phyloP scores from a whole-genome alignment of 345 rosid species.

The Brassica carinata region DNA sequence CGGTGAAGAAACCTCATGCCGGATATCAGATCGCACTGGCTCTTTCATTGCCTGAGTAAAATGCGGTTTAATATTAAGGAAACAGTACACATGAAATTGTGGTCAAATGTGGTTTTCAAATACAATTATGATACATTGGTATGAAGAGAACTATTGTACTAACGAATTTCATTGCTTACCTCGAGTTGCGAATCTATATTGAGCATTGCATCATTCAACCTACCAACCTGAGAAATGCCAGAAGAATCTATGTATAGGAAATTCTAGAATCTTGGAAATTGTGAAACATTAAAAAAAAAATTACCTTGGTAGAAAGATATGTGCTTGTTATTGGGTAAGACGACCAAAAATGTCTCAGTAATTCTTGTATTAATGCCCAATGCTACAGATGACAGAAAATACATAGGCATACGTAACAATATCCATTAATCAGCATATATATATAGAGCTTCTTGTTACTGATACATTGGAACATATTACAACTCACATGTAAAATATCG shows the following conservation, averaged over 20 bases:
- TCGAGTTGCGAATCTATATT: conserved; percentile 75
- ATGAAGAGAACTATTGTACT: not conserved
- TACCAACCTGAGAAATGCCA: conserved; percentile 47
- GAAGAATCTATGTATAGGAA: not conserved
- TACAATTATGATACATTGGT: not conserved
- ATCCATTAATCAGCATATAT: too few relatives aligned
- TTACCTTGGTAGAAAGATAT: conserved; percentile 77
- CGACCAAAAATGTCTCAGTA: conserved; percentile 60
- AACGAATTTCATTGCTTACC: conserved; percentile 45
- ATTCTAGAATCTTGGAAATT: not conserved
- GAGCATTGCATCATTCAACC: conserved; percentile 87
- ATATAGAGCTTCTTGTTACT: not conserved
- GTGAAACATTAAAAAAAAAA: not conserved
- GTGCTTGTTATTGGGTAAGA: conserved; percentile 84
- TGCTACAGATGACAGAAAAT: not conserved
- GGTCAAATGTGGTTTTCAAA: not conserved
- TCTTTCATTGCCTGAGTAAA: conserved; percentile 69
- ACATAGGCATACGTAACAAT: too few relatives aligned
- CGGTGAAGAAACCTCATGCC: conserved; percentile 82
- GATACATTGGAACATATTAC: not conserved
- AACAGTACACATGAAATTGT: not conserved
- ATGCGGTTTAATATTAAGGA: not conserved
- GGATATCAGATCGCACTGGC: conserved; percentile 69
- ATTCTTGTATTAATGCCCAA: not conserved
- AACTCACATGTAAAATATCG: conserved; percentile 55